These are phyloP conservation scores for Tubosaeta brunneosetosa DNA, from an alignment of 768 basidiomycete species.

Conservation along the genomic window DNA sequence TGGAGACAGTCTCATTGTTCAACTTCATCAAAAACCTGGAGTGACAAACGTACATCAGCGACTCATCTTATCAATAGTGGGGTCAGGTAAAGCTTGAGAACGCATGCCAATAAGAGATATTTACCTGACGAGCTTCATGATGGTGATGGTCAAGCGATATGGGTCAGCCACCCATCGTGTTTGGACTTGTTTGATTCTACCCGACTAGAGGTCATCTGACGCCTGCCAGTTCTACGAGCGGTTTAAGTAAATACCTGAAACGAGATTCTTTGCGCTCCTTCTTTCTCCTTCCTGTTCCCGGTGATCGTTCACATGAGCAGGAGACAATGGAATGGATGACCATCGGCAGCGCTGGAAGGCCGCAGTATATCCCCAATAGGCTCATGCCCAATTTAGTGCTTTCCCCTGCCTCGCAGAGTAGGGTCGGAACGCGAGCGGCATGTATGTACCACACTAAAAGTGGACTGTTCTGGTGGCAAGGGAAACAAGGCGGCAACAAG, in stretches of 20 bases:
- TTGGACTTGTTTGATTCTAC: slow-evolving; percentile 19
- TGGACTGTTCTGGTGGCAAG: too few relatives aligned
- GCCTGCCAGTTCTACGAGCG: not conserved
- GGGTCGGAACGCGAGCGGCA: too few relatives aligned
- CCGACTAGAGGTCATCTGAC: not conserved
- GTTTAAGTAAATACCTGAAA: not conserved
- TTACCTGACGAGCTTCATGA: slow-evolving; percentile 85
- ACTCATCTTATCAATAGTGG: slow-evolving; percentile 7
- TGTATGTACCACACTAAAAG: too few relatives aligned
- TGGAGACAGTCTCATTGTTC: slow-evolving; percentile 97
- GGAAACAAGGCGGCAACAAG: too few relatives aligned
- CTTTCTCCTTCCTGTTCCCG: not conserved
- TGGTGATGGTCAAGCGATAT: slow-evolving; percentile 30
- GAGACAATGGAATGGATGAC: not conserved
- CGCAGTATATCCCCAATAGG: too few relatives aligned
- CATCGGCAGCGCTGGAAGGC: too few relatives aligned
- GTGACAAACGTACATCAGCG: slow-evolving; percentile 15
- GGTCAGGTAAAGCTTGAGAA: slow-evolving; percentile 7
- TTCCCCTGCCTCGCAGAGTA: too few relatives aligned
- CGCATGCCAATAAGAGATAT: slow-evolving; percentile 6
- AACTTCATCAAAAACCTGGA: slow-evolving; percentile 97
- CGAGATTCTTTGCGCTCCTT: not conserved
- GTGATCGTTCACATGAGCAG: not conserved
- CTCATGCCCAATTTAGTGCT: too few relatives aligned
- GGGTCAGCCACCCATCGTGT: slow-evolving; percentile 16